Evolutionary conservation across 2,329 filamentous ascomycete genomes (phyloP).

Genomic region (Fonsecaea multimorphosa): DNA sequence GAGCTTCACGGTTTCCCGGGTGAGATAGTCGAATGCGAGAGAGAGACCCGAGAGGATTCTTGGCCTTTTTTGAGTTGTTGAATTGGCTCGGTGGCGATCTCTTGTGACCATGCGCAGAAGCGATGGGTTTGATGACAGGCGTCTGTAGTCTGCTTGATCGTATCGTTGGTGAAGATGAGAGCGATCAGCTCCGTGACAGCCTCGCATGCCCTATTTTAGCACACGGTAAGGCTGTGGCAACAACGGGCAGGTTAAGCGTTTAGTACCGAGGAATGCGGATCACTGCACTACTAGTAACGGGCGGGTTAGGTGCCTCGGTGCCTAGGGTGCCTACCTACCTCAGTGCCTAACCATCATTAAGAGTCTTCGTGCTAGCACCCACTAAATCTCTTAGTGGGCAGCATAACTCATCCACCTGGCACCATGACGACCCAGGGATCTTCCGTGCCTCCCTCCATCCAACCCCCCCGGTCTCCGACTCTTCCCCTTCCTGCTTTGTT

Average conservation of each 20-base stretch:
- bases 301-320: no score
- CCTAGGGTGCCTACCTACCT: not conserved
- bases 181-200: not conserved
- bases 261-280: no score
- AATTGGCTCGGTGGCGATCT: not conserved
- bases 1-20: not conserved
- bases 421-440: not conserved
- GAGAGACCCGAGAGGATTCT: not conserved
- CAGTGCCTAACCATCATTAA: not conserved
- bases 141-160: not conserved
- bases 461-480: not conserved
- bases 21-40: not conserved
- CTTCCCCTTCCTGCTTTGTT: not conserved
- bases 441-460: not conserved
- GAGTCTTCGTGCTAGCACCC: not conserved
- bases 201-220: not conserved
- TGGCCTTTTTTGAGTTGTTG: not conserved
- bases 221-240: not conserved
- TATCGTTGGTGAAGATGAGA: not conserved
- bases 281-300: no score
- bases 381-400: not conserved
- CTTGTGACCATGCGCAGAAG: not conserved
- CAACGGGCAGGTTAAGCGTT: not conserved
- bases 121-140: not conserved
- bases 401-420: not conserved